Evolutionary conservation across 345 rosid genomes (phyloP).

Genomic region (Euphorbia pulcherrima): DNA sequence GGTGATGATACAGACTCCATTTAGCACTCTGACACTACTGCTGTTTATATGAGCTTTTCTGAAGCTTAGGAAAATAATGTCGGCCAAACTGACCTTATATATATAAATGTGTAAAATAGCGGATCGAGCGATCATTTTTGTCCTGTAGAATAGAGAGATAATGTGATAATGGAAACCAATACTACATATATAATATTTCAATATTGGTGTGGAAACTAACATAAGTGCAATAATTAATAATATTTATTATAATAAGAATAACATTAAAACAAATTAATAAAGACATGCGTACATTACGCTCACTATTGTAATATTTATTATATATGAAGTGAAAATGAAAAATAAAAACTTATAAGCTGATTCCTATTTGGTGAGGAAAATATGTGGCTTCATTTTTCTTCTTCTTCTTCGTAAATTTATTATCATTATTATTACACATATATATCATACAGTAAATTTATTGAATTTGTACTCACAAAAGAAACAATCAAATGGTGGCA

Average conservation of each 20-base stretch:
- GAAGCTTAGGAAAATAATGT: too few species aligned
- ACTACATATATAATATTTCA: not conserved
- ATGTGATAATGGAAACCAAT: not conserved
- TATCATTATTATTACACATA: not conserved
- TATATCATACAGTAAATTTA: too few species aligned
- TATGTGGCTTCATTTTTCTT: not conserved
- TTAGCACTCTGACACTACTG: too few species aligned
- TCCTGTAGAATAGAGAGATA: not conserved
- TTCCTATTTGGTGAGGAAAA: too few species aligned
- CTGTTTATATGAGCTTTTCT: too few species aligned
- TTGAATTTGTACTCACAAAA: not conserved
- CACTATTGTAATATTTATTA: not conserved
- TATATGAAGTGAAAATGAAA: not conserved
- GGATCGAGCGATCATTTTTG: too few species aligned
- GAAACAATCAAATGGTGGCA: conserved; percentile 9
- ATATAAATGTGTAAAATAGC: too few species aligned
- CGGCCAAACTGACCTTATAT: too few species aligned
- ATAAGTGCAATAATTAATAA: conserved; percentile 18
- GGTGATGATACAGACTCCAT: too few species aligned
- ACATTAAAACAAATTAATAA: not conserved
- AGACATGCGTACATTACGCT: too few species aligned
- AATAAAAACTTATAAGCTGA: not conserved
- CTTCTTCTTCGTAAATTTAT: not conserved
- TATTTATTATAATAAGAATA: too few species aligned
- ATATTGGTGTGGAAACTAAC: not conserved